Base-by-base conservation (phyloP, 805 yeast genomes). In the Candida schatavii region DNA sequence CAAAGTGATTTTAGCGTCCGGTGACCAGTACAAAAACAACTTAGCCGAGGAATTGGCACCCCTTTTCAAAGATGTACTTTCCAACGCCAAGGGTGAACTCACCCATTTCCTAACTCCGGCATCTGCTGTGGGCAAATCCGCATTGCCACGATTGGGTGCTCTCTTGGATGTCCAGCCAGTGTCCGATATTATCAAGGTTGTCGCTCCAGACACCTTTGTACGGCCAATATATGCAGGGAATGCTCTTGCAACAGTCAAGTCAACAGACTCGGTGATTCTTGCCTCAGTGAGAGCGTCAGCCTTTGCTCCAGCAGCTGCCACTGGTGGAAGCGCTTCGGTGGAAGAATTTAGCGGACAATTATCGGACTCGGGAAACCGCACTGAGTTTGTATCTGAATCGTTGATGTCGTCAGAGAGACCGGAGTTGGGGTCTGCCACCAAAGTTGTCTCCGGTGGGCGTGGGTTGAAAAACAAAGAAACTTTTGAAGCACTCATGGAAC, bases 161-260 rank as follows among this genome's bases (percentile, higher is more conserved):
- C 56, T 85, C 43, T 67, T 91, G 38, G 95, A 91, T 56, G 75
- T 78, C 18, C 97, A 91, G 68, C 97, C 97, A 22, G 67, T 93
- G 39, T 80, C 91, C 21, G 98, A 91, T 58, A 75, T 93, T 44
- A 78, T 77, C 51, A 77, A 78, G 55, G 83, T 91, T 30, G 77
- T 76, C 49, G 69, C 79, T 39, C 72, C 78, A 14, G 78, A 75
- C 46, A 85, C 93, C 5, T 93, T 91, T 64, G 81, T 84, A 29
- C 83, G 98, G 62, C 97, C 98, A 35, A 88, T 91, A 29, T 93
- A 87, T 60, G 98, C 99, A 17, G 99, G 99, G 37, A 93, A 93
- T 64, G 95, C 95, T 4, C 70, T 88, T 44, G 78, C 88, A 31
- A 89, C 96, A 2, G 87, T 93, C 38, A 78, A 81, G 61, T 72